Conservation (phyloP, 73 alveolate species). For the Paramecium sexaurelia region DNA sequence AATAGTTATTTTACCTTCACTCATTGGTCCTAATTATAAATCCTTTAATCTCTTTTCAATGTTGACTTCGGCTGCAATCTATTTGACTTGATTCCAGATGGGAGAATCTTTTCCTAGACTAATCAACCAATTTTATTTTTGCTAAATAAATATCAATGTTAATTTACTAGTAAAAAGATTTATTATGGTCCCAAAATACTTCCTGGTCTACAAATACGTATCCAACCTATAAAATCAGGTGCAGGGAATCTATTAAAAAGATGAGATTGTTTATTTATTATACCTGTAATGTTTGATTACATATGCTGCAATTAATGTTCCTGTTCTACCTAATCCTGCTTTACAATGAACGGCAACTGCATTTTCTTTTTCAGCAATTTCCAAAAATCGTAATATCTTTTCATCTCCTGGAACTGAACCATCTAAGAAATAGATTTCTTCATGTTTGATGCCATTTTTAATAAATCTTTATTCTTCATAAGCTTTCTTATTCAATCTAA, state of each 20-base stretch:
- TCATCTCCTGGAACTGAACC: conserved; percentile 95
- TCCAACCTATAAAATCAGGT: conserved; percentile 85
- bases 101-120: conserved; percentile 38
- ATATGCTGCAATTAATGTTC: conserved; percentile 90
- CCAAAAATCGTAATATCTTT: conserved; percentile 80
- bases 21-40: background rate
- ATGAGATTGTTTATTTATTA: no score
- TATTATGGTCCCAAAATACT: conserved; percentile 89
- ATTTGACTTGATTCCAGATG: conserved; percentile 3
- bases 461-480: conserved; percentile 82
- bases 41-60: conserved; percentile 50
- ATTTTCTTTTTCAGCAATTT: conserved; percentile 83
- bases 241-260: conserved; percentile 82
- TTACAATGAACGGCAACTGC: conserved; percentile 97
- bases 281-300: conserved; percentile 84
- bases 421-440: conserved; percentile 92
- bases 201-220: conserved; percentile 89
- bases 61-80: conserved; percentile 22
- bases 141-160: conserved; percentile 1
- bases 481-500: conserved; percentile 86
- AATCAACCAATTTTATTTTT: conserved; percentile 46
- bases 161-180: conserved; percentile 71
- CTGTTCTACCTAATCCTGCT: conserved; percentile 99
- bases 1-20: background rate
- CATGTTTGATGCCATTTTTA: conserved; percentile 80